Conservation (phyloP, 768 basidiomycete genomes). For the Suillus fuscotomentosus region DNA sequence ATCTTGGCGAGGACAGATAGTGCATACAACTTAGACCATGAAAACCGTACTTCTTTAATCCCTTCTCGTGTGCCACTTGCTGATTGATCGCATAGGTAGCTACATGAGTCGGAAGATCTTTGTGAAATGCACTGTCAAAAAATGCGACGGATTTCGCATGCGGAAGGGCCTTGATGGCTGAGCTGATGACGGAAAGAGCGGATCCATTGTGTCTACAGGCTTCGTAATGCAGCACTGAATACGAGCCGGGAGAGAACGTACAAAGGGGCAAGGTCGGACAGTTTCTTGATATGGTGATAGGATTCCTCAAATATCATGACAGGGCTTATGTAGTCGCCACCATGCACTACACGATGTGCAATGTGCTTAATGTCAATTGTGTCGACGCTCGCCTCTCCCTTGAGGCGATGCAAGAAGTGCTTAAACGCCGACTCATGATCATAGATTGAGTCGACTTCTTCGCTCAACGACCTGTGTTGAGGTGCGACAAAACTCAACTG, state of each 20-base stretch:
- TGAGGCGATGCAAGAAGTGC: conserved; percentile 53
- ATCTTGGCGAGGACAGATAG: not conserved
- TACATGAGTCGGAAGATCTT: conserved; percentile 71
- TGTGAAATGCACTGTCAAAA: conserved; percentile 88
- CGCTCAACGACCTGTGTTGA: conserved; percentile 12
- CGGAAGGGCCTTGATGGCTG: conserved; percentile 62
- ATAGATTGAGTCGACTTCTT: conserved; percentile 37
- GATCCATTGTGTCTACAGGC: conserved; percentile 56
- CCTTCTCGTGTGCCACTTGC: conserved; percentile 55
- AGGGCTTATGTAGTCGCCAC: conserved; percentile 73
- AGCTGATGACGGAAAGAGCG: conserved; percentile 57
- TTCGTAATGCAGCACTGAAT: not conserved
- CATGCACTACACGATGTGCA: conserved; percentile 87
- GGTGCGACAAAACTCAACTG: conserved; percentile 32
- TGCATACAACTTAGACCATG: conserved; percentile 75
- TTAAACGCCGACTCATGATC: conserved; percentile 65
- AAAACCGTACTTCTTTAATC: conserved; percentile 88
- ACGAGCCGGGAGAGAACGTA: conserved; percentile 34
- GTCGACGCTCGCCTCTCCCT: conserved; percentile 42
- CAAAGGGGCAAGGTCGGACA: conserved; percentile 82
- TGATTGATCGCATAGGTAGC: conserved; percentile 79
- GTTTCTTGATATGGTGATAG: conserved; percentile 66
- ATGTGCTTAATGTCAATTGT: conserved; percentile 46
- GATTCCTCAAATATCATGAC: conserved; percentile 66
- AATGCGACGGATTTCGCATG: conserved; percentile 74